phyloP scores from a whole-genome alignment of 805 yeast species.

The Limtongia smithiae region DNA sequence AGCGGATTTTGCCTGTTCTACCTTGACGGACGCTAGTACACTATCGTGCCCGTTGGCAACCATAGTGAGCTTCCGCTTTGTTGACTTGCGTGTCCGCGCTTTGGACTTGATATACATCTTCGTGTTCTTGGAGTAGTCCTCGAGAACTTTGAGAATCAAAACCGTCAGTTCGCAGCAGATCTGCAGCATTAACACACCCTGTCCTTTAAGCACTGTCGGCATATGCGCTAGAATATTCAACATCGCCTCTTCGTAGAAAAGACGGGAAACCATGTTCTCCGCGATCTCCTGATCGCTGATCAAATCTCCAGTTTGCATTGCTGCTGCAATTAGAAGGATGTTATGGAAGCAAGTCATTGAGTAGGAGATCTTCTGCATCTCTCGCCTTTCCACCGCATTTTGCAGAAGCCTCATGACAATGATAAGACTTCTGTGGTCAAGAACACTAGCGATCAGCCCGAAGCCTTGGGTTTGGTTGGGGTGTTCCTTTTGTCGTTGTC shows the following conservation, averaged over 20 bases:
- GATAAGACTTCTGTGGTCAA: slow-evolving; percentile 60
- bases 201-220: slow-evolving; percentile 57
- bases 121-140: slow-evolving; percentile 58
- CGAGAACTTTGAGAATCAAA: slow-evolving; percentile 62
- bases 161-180: slow-evolving; percentile 64
- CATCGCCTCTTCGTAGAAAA: slow-evolving; percentile 66
- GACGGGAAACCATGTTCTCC: slow-evolving; percentile 56
- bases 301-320: slow-evolving; percentile 42
- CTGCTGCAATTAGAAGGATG: slow-evolving; percentile 46
- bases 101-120: slow-evolving; percentile 47
- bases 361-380: slow-evolving; percentile 53
- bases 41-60: background rate
- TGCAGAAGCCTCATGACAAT: slow-evolving; percentile 47
- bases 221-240: slow-evolving; percentile 54
- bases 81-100: slow-evolving; percentile 32
- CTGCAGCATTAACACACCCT: slow-evolving; percentile 59
- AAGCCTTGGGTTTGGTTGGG: slow-evolving; percentile 23
- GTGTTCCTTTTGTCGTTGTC: slow-evolving; percentile 34
- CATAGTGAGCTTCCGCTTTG: slow-evolving; percentile 1
- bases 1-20: background rate
- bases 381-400: slow-evolving; percentile 34
- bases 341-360: slow-evolving; percentile 65
- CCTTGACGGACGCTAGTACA: background rate
- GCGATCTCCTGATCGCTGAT: slow-evolving; percentile 53
- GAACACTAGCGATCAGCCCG: slow-evolving; percentile 43